Evolutionary conservation across 805 yeast genomes (phyloP).

Genomic region (Metschnikowia reukaufii): DNA sequence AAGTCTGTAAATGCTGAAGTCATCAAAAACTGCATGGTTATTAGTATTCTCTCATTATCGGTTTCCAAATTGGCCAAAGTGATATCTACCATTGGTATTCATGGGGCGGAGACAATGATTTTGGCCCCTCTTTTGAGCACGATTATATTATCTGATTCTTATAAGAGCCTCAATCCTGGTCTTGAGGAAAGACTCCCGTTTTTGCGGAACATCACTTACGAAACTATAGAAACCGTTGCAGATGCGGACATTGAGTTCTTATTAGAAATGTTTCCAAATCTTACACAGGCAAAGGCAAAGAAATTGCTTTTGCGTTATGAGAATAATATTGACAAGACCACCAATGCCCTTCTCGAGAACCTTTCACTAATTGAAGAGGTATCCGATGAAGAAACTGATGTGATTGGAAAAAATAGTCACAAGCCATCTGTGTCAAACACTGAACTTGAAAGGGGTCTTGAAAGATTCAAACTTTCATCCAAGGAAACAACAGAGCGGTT

Average conservation of each 20-base stretch:
- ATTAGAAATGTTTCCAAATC: slow-evolving; percentile 66
- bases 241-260: slow-evolving; percentile 41
- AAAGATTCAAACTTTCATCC: slow-evolving; percentile 23
- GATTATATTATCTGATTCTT: slow-evolving; percentile 49
- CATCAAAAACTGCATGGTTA: slow-evolving; percentile 49
- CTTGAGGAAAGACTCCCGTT: slow-evolving; percentile 52
- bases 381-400: slow-evolving; percentile 9
- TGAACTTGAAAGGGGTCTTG: slow-evolving; percentile 17
- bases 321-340: slow-evolving; percentile 55
- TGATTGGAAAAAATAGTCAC: neutral
- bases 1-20: slow-evolving; percentile 47
- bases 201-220: slow-evolving; percentile 28
- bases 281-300: slow-evolving; percentile 48
- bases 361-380: slow-evolving; percentile 45
- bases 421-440: slow-evolving; percentile 2
- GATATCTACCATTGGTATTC: slow-evolving; percentile 42
- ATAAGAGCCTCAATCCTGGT: slow-evolving; percentile 49
- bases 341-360: slow-evolving; percentile 61
- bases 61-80: slow-evolving; percentile 43
- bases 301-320: slow-evolving; percentile 48
- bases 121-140: slow-evolving; percentile 57
- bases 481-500: slow-evolving; percentile 22
- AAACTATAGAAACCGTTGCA: slow-evolving; percentile 14
- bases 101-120: slow-evolving; percentile 41
- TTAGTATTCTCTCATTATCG: slow-evolving; percentile 53